Conservation (phyloP, 129 eudicot species). For the Logfia minima region DNA sequence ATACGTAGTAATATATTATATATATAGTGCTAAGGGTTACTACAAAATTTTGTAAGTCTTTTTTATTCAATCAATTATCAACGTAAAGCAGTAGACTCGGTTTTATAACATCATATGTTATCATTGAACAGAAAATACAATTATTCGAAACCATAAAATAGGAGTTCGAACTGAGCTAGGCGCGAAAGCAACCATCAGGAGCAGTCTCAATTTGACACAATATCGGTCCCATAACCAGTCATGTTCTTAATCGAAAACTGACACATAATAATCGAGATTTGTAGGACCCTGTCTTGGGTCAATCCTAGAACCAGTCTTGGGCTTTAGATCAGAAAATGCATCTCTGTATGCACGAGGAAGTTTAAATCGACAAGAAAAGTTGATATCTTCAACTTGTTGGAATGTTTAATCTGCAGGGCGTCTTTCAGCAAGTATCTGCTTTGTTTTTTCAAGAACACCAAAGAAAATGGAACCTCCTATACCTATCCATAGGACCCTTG, state of each 20-base stretch:
- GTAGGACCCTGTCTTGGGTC: not conserved
- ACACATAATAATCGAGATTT: not conserved
- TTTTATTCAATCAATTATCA: too few species aligned
- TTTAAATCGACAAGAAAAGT: not conserved
- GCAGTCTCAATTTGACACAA: not conserved
- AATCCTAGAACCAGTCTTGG: not conserved
- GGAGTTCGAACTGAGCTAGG: not conserved
- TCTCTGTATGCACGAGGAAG: not conserved
- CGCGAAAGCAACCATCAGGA: not conserved
- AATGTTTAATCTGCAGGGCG: constrained; percentile 26
- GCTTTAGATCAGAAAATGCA: not conserved
- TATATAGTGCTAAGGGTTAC: not conserved
- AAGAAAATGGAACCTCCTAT: constrained; percentile 88
- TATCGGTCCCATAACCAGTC: not conserved
- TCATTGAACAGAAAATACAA: not conserved
- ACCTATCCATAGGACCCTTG: constrained; percentile 79
- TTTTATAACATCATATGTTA: too few species aligned
- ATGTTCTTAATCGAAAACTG: not conserved
- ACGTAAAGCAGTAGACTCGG: not conserved
- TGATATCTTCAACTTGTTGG: constrained; percentile 23
- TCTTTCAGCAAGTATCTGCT: constrained; percentile 46
- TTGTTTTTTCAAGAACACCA: constrained; percentile 73
- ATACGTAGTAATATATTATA: not conserved
- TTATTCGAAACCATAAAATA: too few species aligned
- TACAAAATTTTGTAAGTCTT: too few species aligned